Evolutionary conservation across 108 stramenopile species (phyloP), one percentile per base, ranked within the genome.

Genomic region (Pseudonitzschia delicatissima): DNA sequence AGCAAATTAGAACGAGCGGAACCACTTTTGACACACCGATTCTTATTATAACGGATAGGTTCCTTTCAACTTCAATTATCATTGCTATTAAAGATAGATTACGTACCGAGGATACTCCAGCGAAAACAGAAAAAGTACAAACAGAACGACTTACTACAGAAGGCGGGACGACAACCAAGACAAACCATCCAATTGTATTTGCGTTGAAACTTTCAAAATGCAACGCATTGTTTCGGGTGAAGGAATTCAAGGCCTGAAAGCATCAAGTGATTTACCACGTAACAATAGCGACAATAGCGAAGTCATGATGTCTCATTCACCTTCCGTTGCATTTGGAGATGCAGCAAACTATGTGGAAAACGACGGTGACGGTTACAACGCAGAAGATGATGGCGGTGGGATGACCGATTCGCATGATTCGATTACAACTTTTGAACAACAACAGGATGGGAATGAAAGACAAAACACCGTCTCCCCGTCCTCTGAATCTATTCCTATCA

Each of bases 151-250:
- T n/a, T n/a, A n/a, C n/a, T n/a, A n/a, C n/a, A n/a, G n/a, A n/a
- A n/a, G n/a, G n/a, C n/a, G n/a, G n/a, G n/a, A n/a, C n/a, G n/a
- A n/a, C n/a, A n/a, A n/a, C n/a, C n/a, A n/a, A n/a, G n/a, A n/a
- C n/a, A n/a, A n/a, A n/a, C n/a, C n/a, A n/a, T n/a, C n/a, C n/a
- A n/a, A n/a, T n/a, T n/a, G n/a, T n/a, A n/a, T n/a, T n/a, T n/a
- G n/a, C n/a, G n/a, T n/a, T n/a, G n/a, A n/a, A 44, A 3, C 5
- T 44, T 44, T 2, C 47, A 48, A 18, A 13, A 64, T 71, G 37
- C 34, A 45, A 55, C 71, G 71, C 2, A 53, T 71, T 20, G 63
- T 71, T 64, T 71, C 71, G 4, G 71, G 71, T 33, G 71, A 57
- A 12, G 71, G 55, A 36, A 64, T 72, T 5, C 40, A 52, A 12